Evolutionary conservation across 768 basidiomycete genomes (phyloP), one percentile per base, ranked within the genome.

Genomic region (Tulasnella calospora): DNA sequence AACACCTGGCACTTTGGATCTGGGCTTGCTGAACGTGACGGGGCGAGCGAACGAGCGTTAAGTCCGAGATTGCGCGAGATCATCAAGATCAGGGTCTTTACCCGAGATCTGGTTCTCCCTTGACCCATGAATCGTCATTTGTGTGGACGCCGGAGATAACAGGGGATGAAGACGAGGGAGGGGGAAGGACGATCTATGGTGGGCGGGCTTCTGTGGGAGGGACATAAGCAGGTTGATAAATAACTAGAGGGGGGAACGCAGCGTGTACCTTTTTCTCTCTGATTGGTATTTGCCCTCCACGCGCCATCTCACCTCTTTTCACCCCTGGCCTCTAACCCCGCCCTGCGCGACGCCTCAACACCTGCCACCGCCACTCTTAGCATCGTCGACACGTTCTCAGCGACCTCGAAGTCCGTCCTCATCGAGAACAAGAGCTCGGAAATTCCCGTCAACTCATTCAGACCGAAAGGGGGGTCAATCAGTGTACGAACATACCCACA

Each of bases 11-110:
- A 7, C 51, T 3, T 35, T 23, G 7, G 33, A 2, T 15, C 36
- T 30, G 71, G 38, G 44, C 17, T 2, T 13, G 6, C 21, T 40
- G 44, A 21, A 35, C 30, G 71, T 4, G 19, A 13, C 15, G 71
- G 38, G 36, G n/a, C 5, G n/a, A 40, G 21, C 13, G 35, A 23
- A 40, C 2, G 36, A 40, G 44, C 44, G 71, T 21, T 40, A 72
- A 46, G 44, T 40, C 38, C 36, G 71, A 72, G 71, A 72, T 72
- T 72, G 44, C 61, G 71, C 36, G 71, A 72, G 71, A 72, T 72
- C 33, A 46, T 72, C 44, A 46, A 72, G 71, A 72, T 72, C 71
- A 72, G 71, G 71, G 38, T 4, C 44, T 23, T 15, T 27, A 72
- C 71, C 71, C 71, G 38, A 72, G 44, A 72, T 72, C 71, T 72